Percentiles rank a stretch among this genome's conserved stretches.
phyloP scores from a whole-genome alignment of 2,329 filamentous ascomycete genomes.

The Fusarium sp. region DNA sequence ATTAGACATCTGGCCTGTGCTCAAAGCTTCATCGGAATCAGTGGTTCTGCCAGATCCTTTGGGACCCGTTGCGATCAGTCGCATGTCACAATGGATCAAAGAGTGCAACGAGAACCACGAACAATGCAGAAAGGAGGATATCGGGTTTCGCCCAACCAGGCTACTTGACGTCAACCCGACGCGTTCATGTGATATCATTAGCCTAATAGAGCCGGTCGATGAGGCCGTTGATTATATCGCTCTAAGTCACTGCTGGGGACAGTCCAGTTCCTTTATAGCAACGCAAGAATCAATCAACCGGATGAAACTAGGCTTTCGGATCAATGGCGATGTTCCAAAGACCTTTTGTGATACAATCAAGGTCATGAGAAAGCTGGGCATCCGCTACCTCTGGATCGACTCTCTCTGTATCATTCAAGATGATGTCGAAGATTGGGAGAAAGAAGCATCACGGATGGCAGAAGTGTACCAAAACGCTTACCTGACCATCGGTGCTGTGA shows the following conservation, averaged over 20 bases:
- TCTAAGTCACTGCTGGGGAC: background rate
- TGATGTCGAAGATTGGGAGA: background rate
- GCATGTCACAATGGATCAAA: background rate
- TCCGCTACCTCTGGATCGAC: constrained; percentile 4
- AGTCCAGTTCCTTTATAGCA: background rate
- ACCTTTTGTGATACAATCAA: constrained; percentile 4
- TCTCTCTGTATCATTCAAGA: constrained; percentile 8
- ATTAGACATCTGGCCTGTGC: background rate
- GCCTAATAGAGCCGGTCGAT: background rate
- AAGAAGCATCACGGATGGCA: background rate
- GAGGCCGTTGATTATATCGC: background rate
- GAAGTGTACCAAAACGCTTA: background rate
- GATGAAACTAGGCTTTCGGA: background rate
- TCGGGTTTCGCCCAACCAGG: background rate
- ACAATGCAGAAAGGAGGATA: background rate
- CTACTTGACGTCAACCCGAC: background rate
- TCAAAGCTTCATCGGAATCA: background rate
- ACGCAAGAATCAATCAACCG: background rate
- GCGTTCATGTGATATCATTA: background rate
- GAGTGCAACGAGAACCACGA: background rate
- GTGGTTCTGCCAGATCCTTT: background rate
- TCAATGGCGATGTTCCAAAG: background rate
- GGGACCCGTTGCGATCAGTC: background rate
- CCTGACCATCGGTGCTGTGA: background rate
- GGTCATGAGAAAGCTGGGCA: background rate